Percentiles rank a stretch among this genome's conserved stretches.
phyloP scores from a whole-genome alignment of 192 early-diverging fungal species.

The Chytriomyces sp. region DNA sequence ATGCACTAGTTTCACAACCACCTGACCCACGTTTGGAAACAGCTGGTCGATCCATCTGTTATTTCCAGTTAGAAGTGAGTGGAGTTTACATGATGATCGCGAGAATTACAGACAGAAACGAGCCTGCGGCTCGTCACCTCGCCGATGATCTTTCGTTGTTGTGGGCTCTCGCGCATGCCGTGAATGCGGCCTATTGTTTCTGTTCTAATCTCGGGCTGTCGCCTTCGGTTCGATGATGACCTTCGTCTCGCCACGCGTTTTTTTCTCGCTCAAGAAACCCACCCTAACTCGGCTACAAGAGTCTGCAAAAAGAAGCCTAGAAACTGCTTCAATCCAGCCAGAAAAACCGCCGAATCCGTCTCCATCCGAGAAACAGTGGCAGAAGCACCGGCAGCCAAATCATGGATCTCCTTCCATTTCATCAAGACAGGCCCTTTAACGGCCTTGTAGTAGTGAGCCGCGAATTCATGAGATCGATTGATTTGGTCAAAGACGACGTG shows the following conservation, averaged over 20 bases:
- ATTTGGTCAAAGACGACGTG: slow-evolving; percentile 65
- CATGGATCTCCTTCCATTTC: slow-evolving; percentile 50
- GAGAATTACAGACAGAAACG: too few relatives aligned
- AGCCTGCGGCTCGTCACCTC: too few relatives aligned
- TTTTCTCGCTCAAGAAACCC: too few relatives aligned
- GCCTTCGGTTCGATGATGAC: too few relatives aligned
- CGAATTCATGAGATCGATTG: slow-evolving; percentile 56
- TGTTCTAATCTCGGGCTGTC: too few relatives aligned
- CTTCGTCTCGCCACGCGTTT: too few relatives aligned
- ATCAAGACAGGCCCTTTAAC: slow-evolving; percentile 48
- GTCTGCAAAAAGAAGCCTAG: slow-evolving; percentile 35
- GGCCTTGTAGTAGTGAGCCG: slow-evolving; percentile 59
- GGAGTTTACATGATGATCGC: too few relatives aligned
- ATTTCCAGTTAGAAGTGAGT: too few relatives aligned
- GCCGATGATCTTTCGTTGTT: too few relatives aligned
- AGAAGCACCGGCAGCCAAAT: slow-evolving; percentile 11
- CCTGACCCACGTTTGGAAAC: slow-evolving; percentile 13
- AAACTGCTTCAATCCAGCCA: slow-evolving; percentile 47
- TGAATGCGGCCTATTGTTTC: too few relatives aligned
- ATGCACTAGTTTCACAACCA: slow-evolving; percentile 38
- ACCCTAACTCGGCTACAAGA: slow-evolving; percentile 7
- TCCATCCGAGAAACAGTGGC: neutral
- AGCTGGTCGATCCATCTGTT: slow-evolving; percentile 27
- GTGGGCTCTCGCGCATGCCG: too few relatives aligned
- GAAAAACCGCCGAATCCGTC: slow-evolving; percentile 33